These are phyloP conservation scores for Saccharomyces hybrid DNA, from an alignment of 1,139 yeast species.

Conservation along the genomic window DNA sequence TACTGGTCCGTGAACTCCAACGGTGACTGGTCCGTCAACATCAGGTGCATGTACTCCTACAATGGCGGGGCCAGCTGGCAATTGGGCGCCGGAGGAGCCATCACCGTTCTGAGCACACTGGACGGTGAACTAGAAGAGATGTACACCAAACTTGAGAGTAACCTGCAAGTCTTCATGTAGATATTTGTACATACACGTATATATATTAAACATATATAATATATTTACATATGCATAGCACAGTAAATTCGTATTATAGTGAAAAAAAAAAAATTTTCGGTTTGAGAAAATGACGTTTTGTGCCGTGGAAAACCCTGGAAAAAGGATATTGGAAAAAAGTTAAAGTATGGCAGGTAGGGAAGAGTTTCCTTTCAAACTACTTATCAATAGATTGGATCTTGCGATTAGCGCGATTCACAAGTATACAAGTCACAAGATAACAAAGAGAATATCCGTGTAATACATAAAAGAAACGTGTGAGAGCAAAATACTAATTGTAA, in stretches of 20 bases:
- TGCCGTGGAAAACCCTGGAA: conserved; percentile 1
- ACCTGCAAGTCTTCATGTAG: conserved; percentile 51
- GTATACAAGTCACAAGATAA: not conserved
- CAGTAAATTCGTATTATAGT: no score
- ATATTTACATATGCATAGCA: not conserved
- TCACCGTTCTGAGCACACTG: conserved; percentile 76
- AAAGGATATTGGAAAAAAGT: not conserved
- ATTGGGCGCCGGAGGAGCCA: conserved; percentile 98
- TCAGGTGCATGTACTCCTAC: conserved; percentile 74
- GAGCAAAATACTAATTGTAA: not conserved
- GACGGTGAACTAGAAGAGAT: conserved; percentile 91
- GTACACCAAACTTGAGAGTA: conserved; percentile 71
- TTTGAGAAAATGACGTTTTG: not conserved
- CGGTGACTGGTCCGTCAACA: conserved; percentile 95
- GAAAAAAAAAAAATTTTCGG: not conserved
- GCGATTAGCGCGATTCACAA: no score
- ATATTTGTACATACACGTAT: not conserved
- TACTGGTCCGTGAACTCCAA: conserved; percentile 86
- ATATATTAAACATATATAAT: no score
- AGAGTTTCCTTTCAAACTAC: not conserved
- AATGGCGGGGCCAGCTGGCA: conserved; percentile 48
- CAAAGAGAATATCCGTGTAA: not conserved
- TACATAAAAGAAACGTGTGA: not conserved
- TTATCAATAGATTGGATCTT: not conserved
- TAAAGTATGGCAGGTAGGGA: not conserved